Percentiles rank a stretch among this genome's conserved stretches.
phyloP scores from a whole-genome alignment of 345 rosid genomes.

The Boechera retrofracta region DNA sequence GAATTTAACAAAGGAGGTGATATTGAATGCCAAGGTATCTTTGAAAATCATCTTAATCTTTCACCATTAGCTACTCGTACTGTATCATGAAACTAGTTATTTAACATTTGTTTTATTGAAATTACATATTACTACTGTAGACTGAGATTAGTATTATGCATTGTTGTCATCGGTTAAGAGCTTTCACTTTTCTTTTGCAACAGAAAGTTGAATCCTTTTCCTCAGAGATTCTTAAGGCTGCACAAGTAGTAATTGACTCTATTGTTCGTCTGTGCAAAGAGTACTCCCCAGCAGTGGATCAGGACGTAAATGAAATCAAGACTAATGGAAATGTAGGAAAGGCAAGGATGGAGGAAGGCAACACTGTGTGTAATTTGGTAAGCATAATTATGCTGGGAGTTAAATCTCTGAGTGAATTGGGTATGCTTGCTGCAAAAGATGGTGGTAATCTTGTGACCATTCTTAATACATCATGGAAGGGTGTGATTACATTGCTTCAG shows the following conservation, averaged over 20 bases:
- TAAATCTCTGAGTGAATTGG: constrained; percentile 70
- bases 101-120: constrained; percentile 10
- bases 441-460: constrained; percentile 88
- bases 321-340: constrained; percentile 32
- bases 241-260: constrained; percentile 63
- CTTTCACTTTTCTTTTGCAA: constrained; percentile 30
- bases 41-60: constrained; percentile 8
- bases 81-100: neutral
- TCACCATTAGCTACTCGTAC: neutral
- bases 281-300: constrained; percentile 48
- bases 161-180: constrained; percentile 19
- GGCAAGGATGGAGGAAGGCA: constrained; percentile 42
- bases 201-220: constrained; percentile 67
- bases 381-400: constrained; percentile 55
- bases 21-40: constrained; percentile 67
- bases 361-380: constrained; percentile 48
- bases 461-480: constrained; percentile 94
- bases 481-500: constrained; percentile 84
- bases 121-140: neutral
- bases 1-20: constrained; percentile 59
- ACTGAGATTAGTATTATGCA: constrained; percentile 28
- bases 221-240: constrained; percentile 64
- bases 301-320: constrained; percentile 47
- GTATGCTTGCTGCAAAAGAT: constrained; percentile 72
- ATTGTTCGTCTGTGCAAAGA: constrained; percentile 67